Conservation (phyloP, 169 alveolate genomes). For the Theileria annulata region DNA sequence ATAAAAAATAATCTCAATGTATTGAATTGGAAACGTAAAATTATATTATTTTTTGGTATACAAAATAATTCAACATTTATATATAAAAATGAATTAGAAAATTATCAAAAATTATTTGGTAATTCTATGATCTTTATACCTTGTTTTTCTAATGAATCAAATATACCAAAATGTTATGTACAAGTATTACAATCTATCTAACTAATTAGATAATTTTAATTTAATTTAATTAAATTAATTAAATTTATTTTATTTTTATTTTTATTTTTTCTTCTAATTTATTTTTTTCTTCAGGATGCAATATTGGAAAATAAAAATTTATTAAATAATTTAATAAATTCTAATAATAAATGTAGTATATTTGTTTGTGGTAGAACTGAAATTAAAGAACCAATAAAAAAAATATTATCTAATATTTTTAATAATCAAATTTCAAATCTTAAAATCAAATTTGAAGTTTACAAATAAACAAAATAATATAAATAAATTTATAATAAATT, state of each 20-base stretch:
- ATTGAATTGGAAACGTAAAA: conserved; percentile 15
- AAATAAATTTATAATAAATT: no score
- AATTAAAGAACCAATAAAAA: conserved; percentile 33
- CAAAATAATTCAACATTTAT: conserved; percentile 63
- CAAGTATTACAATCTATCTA: conserved; percentile 26
- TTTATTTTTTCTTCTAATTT: no score
- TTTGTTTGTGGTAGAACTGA: conserved; percentile 59
- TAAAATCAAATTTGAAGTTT: conserved; percentile 40
- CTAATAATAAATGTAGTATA: conserved; percentile 32
- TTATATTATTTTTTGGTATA: conserved; percentile 66
- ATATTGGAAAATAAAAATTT: conserved; percentile 14
- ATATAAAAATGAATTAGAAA: conserved; percentile 59
- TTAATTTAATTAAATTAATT: no score
- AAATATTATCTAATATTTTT: not conserved
- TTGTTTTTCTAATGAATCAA: conserved; percentile 45
- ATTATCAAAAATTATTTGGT: conserved; percentile 43
- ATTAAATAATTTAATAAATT: not conserved
- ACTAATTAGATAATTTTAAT: no score
- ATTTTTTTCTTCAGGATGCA: conserved; percentile 34
- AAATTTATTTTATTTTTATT: no score
- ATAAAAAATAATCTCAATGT: no score
- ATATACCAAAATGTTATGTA: not conserved
- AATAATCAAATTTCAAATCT: not conserved
- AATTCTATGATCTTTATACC: conserved; percentile 51
- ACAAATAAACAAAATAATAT: conserved; percentile 36